phyloP scores from a whole-genome alignment of 2,329 filamentous ascomycete species.

The Monosporascus cannonballus region DNA sequence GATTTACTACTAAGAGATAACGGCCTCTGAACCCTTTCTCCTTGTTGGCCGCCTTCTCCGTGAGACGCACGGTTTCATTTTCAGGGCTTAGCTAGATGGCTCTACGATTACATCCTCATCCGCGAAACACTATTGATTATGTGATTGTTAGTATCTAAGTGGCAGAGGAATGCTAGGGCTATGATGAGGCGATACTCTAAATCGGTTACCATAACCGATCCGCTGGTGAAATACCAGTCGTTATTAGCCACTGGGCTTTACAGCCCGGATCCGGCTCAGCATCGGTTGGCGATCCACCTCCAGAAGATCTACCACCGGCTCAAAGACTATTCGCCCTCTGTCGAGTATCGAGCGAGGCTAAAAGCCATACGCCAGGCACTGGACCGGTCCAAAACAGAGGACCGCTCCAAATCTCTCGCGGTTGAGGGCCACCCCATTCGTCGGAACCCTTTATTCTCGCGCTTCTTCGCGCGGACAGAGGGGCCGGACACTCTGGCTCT shows the following conservation, averaged over 20 bases:
- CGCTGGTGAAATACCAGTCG: conserved; percentile 69
- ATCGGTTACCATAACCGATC: conserved; percentile 61
- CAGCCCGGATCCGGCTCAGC: conserved; percentile 64
- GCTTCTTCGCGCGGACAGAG: conserved; percentile 52
- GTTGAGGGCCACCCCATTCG: conserved; percentile 49
- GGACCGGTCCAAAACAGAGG: conserved; percentile 26
- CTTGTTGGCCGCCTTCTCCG: no score
- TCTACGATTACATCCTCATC: no score
- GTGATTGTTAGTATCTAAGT: no score
- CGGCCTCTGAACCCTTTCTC: no score
- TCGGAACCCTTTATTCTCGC: conserved; percentile 51
- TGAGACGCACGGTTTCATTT: no score
- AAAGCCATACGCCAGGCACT: conserved; percentile 50
- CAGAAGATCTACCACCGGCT: conserved; percentile 70
- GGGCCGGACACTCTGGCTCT: conserved; percentile 57
- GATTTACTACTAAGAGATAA: no score
- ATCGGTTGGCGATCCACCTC: conserved; percentile 67
- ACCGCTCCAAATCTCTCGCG: conserved; percentile 36
- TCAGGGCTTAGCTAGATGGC: no score
- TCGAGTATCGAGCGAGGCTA: conserved; percentile 62
- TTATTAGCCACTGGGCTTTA: conserved; percentile 62
- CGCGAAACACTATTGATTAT: no score
- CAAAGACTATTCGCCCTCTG: conserved; percentile 70
- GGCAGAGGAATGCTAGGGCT: background rate
- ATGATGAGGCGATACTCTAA: conserved; percentile 29